Conservation (phyloP, 768 basidiomycete species). For the Amylocystis lapponica region DNA sequence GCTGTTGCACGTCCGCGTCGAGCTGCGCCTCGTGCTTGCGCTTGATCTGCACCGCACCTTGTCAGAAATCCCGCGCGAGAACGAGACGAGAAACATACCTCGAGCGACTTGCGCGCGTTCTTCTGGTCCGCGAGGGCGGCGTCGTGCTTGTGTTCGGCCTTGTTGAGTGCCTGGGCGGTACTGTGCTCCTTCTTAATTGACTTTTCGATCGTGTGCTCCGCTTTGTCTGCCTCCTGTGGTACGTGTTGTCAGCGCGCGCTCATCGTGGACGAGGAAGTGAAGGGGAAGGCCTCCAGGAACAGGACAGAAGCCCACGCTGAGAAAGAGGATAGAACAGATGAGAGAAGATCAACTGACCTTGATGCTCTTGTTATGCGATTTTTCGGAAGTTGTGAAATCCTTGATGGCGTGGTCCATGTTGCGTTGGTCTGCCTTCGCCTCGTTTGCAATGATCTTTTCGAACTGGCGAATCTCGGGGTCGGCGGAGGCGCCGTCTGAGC, state of each 20-base stretch:
- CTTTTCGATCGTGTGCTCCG: constrained; percentile 41
- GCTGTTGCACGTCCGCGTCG: constrained; percentile 19
- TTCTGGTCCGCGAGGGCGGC: constrained; percentile 37
- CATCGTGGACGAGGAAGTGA: not conserved
- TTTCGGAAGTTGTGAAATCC: constrained; percentile 48
- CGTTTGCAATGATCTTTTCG: constrained; percentile 41
- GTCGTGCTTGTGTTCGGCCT: constrained; percentile 49
- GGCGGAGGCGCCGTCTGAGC: constrained; percentile 13
- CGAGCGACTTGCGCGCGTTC: constrained; percentile 37
- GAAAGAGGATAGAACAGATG: not conserved
- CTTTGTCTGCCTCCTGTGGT: constrained; percentile 39
- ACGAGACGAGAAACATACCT: constrained; percentile 29
- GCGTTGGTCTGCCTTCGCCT: constrained; percentile 48
- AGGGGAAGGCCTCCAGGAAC: too few relatives aligned
- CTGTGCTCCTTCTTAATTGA: constrained; percentile 46
- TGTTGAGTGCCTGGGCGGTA: constrained; percentile 43
- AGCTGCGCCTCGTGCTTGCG: constrained; percentile 20
- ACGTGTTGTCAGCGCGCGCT: not conserved
- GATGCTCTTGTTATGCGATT: constrained; percentile 43
- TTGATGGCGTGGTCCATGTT: constrained; percentile 47
- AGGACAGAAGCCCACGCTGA: too few relatives aligned
- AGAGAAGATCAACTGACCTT: constrained; percentile 33
- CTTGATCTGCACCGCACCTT: constrained; percentile 16
- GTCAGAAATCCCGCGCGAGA: not conserved
- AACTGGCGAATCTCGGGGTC: constrained; percentile 30